These are phyloP conservation scores for Sinapis alba DNA, from an alignment of 441 rosid genomes.

Conservation along the genomic window DNA sequence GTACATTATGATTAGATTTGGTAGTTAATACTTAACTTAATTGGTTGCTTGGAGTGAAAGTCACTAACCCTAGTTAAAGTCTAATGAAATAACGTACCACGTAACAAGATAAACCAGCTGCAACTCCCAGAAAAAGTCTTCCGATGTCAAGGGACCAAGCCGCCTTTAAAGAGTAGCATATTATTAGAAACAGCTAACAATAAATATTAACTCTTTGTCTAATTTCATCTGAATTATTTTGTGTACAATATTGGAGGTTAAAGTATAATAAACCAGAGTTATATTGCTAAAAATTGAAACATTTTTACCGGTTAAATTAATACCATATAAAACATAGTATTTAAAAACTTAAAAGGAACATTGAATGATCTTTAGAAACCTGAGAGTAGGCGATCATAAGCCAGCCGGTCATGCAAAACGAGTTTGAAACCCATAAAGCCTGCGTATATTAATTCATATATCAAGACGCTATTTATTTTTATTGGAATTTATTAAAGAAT, in stretches of 20 bases:
- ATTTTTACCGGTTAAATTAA: background rate
- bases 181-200: background rate
- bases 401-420: conserved; percentile 60
- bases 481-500: background rate
- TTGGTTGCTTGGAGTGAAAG: conserved; percentile 8
- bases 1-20: background rate
- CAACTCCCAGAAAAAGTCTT: conserved; percentile 60
- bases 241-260: background rate
- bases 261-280: background rate
- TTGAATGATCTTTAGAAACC: conserved; percentile 29
- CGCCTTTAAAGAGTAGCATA: conserved; percentile 40
- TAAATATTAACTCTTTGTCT: background rate
- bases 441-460: conserved; percentile 32
- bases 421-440: conserved; percentile 68
- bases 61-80: background rate
- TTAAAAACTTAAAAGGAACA: background rate
- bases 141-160: conserved; percentile 65
- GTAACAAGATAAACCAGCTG: conserved; percentile 53
- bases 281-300: background rate
- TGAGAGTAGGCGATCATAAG: conserved; percentile 54
- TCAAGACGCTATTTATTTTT: background rate
- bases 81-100: conserved; percentile 46
- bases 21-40: background rate
- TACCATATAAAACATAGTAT: background rate
- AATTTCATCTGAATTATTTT: background rate